phyloP scores from a whole-genome alignment of 352 stramenopile species.

The Phytophthora pinifolia region DNA sequence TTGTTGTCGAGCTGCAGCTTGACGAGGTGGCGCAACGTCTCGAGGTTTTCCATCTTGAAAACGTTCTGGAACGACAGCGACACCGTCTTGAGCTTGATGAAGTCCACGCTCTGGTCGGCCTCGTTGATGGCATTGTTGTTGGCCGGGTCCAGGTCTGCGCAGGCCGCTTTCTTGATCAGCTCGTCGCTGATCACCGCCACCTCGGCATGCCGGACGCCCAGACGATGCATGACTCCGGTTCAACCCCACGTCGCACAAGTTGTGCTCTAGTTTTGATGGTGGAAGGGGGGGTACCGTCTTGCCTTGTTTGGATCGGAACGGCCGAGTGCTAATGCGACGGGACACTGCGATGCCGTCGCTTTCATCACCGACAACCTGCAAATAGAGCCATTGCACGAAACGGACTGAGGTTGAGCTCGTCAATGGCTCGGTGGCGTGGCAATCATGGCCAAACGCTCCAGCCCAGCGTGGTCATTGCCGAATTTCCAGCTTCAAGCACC shows the following conservation, averaged over 20 bases:
- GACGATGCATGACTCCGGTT: constrained; percentile 51
- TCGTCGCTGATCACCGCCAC: constrained; percentile 83
- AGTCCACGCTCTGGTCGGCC: constrained; percentile 62
- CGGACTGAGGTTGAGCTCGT: constrained; percentile 17
- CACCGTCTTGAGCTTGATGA: constrained; percentile 73
- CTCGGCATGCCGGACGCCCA: constrained; percentile 72
- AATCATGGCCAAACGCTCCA: background rate
- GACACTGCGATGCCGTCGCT: constrained; percentile 23
- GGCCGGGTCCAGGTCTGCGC: constrained; percentile 53
- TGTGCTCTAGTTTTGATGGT: background rate
- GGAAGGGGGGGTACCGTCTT: background rate
- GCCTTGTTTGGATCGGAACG: constrained; percentile 8
- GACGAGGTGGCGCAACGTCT: constrained; percentile 86
- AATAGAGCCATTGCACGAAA: constrained; percentile 23
- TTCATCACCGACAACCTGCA: constrained; percentile 11
- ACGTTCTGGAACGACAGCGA: constrained; percentile 93
- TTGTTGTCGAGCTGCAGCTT: constrained; percentile 96
- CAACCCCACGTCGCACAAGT: background rate
- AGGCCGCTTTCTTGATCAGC: constrained; percentile 67
- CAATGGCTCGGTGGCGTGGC: constrained; percentile 4
- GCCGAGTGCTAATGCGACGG: constrained; percentile 14
- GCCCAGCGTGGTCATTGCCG: constrained; percentile 16
- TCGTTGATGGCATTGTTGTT: constrained; percentile 81
- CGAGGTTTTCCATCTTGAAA: constrained; percentile 94
- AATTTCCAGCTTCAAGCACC: constrained; percentile 19